phyloP scores from a whole-genome alignment of 179 eudicot species.

The Amaranthus tricolor region DNA sequence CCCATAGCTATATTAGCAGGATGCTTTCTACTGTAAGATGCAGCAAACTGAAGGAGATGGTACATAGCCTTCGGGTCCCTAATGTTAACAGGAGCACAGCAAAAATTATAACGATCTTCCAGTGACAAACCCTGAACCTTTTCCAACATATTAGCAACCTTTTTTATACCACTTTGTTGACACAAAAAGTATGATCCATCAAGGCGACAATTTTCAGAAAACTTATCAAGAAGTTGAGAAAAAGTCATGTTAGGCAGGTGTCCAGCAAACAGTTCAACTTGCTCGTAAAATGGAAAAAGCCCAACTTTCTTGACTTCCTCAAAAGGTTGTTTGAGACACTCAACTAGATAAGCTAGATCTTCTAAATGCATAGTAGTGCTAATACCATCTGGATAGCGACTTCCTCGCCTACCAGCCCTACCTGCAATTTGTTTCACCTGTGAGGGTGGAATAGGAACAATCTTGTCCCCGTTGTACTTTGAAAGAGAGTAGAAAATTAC shows the following conservation, averaged over 20 bases:
- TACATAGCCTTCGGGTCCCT: conserved; percentile 87
- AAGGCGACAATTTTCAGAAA: conserved; percentile 59
- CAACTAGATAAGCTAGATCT: conserved; percentile 72
- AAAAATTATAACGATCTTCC: conserved; percentile 81
- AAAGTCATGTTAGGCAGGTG: conserved; percentile 56
- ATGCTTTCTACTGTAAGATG: conserved; percentile 54
- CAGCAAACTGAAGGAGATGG: conserved; percentile 79
- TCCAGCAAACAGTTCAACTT: conserved; percentile 81
- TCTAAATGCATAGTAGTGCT: conserved; percentile 65
- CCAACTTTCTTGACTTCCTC: conserved; percentile 74
- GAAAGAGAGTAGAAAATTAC: conserved; percentile 63
- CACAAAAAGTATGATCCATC: conserved; percentile 84
- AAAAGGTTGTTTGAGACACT: conserved; percentile 73
- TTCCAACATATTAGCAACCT: conserved; percentile 83
- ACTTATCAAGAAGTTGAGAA: conserved; percentile 58
- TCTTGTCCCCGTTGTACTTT: conserved; percentile 76
- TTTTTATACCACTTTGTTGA: conserved; percentile 55
- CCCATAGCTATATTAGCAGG: conserved; percentile 91
- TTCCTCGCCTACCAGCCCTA: conserved; percentile 89
- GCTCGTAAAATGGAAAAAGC: conserved; percentile 78
- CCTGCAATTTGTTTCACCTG: conserved; percentile 94
- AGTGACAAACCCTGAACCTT: conserved; percentile 68
- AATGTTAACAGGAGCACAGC: conserved; percentile 86
- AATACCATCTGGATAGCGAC: conserved; percentile 80
- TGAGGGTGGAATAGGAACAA: conserved; percentile 78